Evolutionary conservation across 2,329 filamentous ascomycete species (phyloP), one percentile per base, ranked within the genome.

Genomic region (Lizonia empirigonia): DNA sequence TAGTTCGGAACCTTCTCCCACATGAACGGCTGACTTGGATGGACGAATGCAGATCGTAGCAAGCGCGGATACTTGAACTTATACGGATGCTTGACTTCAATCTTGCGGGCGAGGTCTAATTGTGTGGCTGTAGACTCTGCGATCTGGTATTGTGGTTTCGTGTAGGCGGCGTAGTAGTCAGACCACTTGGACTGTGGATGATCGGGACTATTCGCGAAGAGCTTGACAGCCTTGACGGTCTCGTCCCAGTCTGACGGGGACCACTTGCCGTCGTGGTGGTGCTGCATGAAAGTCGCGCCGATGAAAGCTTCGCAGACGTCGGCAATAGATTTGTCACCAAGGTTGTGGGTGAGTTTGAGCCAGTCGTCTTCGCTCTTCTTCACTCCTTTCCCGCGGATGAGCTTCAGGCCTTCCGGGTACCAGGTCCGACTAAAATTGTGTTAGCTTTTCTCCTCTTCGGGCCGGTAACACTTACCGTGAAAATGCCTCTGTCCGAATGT

Each of bases 251-350:
- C 75, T 35, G 77, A 66, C 2, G 73, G 63, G 18, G 69, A 53
- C 76, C 76, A 81, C 2, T 62, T 33, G 2, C 70, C 74, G 13
- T 62, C 70, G 20, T 73, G 63, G 30, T 83, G 78, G 42, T 82
- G 76, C 6, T 81, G 76, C 32, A 87, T 85, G 40, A 85, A 78
- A 0, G 92, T 88, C 2, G 93, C 94, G 5, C 93, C 94, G 38
- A 99, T 97, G 49, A 97, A 76, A 0, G 94, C 93, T 70, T 97
- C 94, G 54, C 90, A 96, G 0, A 97, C 91, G 72, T 97, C 94
- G 3, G 94, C 93, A 64, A 96, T 87, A 1, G 89, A 88, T 77
- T 99, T 99, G 73, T 96, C 89, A 0, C 86, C 87, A 2, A 99
- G 81, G 15, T 62, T 61, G 44, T 66, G 63, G 0, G 76, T 77